phyloP scores from a whole-genome alignment of 208 protist species.

The Trypanosoma brucei region DNA sequence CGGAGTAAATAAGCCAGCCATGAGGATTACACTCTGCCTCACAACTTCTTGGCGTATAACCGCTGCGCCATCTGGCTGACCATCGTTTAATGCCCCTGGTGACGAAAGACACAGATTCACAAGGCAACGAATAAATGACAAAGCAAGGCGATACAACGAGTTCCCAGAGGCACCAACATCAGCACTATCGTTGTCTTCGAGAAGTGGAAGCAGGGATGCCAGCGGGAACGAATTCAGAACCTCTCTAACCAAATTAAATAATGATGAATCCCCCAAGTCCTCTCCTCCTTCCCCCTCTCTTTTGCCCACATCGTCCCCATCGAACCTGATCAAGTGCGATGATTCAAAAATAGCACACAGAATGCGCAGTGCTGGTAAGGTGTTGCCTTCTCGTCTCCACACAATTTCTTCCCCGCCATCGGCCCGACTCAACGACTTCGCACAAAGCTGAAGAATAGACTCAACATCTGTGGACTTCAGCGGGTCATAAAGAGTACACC shows the following conservation, averaged over 20 bases:
- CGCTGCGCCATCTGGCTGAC: slow-evolving; percentile 34
- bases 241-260: slow-evolving; percentile 39
- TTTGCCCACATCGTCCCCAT: slow-evolving; percentile 41
- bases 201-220: slow-evolving; percentile 37
- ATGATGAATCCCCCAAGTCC: slow-evolving; percentile 35
- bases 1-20: slow-evolving; percentile 38
- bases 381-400: slow-evolving; percentile 24
- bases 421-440: background rate
- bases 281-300: slow-evolving; percentile 38
- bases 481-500: slow-evolving; percentile 21
- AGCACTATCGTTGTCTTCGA: slow-evolving; percentile 23
- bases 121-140: slow-evolving; percentile 40
- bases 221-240: slow-evolving; percentile 51
- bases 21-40: slow-evolving; percentile 69
- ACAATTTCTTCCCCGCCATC: background rate
- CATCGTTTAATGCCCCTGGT: slow-evolving; percentile 54
- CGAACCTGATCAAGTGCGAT: slow-evolving; percentile 42
- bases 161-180: slow-evolving; percentile 16
- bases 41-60: slow-evolving; percentile 34
- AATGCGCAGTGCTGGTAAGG: slow-evolving; percentile 34
- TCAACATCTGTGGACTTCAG: slow-evolving; percentile 23
- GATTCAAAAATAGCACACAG: slow-evolving; percentile 40
- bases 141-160: slow-evolving; percentile 30
- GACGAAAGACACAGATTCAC: slow-evolving; percentile 57
- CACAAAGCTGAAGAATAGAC: slow-evolving; percentile 16